Evolutionary conservation across 805 yeast genomes (phyloP), one percentile per base, ranked within the genome.

Genomic region (Metahyphopichia silvanorum): DNA sequence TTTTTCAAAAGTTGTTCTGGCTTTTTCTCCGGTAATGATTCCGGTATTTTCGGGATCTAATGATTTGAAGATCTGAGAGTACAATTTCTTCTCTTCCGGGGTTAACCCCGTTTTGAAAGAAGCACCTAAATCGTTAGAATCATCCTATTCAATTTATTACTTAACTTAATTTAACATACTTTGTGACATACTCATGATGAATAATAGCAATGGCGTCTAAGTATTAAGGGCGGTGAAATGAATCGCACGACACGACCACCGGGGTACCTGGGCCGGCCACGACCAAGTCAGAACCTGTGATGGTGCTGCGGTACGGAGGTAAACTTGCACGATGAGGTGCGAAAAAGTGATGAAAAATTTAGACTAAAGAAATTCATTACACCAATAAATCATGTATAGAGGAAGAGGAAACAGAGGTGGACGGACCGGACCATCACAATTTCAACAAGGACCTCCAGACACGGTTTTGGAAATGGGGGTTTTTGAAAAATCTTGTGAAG

Each of bases 371-470:
- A 23, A 23, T 23, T 13, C 13, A 23, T n/a, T 23, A 22, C 18
- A 15, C 20, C 14, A 20, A 20, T 15, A 29, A n/a, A 14, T 27
- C 29, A 81, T 79, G 86, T 77, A 76, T 58, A 77, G 86, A 74
- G 81, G 79, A 45, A 77, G 83, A 47, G 79, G 82, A 42, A 72
- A 76, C 45, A 69, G 79, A 51, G 84, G 85, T 43, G 79, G 81
- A 35, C 77, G 85, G 60, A 75, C 85, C 47, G 82, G 89, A 44
- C 79, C 83, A 39, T 64, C 80, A 29, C 72, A 71, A 42, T 89
- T 82, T 52, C 87, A 81, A 66, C 69, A 63, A 48, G 98, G 98
- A 33, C 98, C 98, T 25, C 98, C 98, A 55, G 98, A 91, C 47
- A 69, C 79, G 35, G 97, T 93, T 17, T 71, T 85, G 50, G 98